These are phyloP conservation scores for Diddensiella santjacobensis DNA, from an alignment of 805 yeast species.

Conservation along the genomic window DNA sequence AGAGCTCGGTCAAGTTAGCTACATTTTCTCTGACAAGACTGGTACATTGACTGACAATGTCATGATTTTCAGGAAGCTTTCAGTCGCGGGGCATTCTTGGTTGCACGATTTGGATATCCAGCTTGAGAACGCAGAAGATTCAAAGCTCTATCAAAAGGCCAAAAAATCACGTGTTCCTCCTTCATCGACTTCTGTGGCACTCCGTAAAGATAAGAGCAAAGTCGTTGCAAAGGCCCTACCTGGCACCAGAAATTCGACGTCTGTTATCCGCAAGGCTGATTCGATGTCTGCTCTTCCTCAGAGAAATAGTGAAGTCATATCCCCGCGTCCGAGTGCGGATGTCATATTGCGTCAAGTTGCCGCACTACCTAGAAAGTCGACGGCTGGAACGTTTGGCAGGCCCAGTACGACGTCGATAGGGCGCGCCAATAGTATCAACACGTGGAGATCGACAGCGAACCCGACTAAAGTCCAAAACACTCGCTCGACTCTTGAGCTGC, in stretches of 20 bases:
- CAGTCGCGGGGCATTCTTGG: constrained; percentile 89
- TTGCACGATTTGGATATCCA: constrained; percentile 64
- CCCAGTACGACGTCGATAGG: constrained; percentile 54
- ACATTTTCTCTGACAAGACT: constrained; percentile 92
- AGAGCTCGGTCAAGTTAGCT: constrained; percentile 94
- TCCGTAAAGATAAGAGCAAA: background rate
- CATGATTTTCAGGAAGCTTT: constrained; percentile 87
- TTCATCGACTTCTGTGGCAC: background rate
- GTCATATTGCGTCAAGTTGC: constrained; percentile 24
- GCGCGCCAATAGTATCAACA: constrained; percentile 13
- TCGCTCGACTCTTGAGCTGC: constrained; percentile 60
- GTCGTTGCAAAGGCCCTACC: background rate
- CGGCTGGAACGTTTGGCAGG: constrained; percentile 42
- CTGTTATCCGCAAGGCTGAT: constrained; percentile 2
- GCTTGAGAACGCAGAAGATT: constrained; percentile 28
- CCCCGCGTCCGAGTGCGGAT: constrained; percentile 21
- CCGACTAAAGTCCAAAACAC: constrained; percentile 41
- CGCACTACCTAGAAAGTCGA: constrained; percentile 24
- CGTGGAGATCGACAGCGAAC: constrained; percentile 49
- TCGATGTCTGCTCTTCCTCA: constrained; percentile 9
- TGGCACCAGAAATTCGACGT: background rate
- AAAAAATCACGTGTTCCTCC: background rate
- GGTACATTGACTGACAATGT: constrained; percentile 94
- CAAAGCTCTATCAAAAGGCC: constrained; percentile 1
- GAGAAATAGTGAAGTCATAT: background rate